Evolutionary conservation across 306 rosid species (phyloP).

Genomic region (Crataegus laevigata): DNA sequence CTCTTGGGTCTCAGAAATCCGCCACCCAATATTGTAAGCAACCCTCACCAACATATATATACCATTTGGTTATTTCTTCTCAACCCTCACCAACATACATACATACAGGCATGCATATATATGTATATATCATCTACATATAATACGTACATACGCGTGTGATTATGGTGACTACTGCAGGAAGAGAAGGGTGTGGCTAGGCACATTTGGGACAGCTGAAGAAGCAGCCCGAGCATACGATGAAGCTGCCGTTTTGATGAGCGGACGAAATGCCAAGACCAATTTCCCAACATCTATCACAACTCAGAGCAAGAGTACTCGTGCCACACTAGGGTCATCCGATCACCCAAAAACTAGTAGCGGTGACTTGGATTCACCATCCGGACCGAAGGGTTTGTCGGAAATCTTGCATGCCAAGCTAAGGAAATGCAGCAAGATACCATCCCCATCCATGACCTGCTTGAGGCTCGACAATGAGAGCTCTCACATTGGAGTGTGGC

Average conservation of each 20-base stretch:
- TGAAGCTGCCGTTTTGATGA: constrained; percentile 42
- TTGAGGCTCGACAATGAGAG: constrained; percentile 81
- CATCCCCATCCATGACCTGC: constrained; percentile 86
- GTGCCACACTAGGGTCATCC: not conserved
- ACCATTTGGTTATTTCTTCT: not conserved
- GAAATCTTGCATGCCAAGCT: constrained; percentile 82
- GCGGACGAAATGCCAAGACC: constrained; percentile 42
- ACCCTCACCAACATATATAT: not conserved
- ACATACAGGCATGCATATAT: not conserved
- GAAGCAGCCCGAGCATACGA: constrained; percentile 46
- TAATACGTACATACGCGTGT: not conserved
- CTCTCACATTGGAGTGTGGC: constrained; percentile 88
- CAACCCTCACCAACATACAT: not conserved
- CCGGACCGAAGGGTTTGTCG: constrained; percentile 36
- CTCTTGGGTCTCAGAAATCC: constrained; percentile 53
- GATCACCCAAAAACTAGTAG: not conserved
- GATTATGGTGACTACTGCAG: not conserved
- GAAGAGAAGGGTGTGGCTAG: constrained; percentile 48
- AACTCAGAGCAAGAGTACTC: not conserved
- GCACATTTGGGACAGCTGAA: constrained; percentile 47
- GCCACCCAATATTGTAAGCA: constrained; percentile 45
- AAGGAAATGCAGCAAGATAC: constrained; percentile 55
- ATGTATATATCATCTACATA: not conserved
- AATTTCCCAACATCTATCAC: constrained; percentile 47
- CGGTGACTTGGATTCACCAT: not conserved